Conservation (phyloP, 2,329 filamentous ascomycete species). For the Cercospora canescens region DNA sequence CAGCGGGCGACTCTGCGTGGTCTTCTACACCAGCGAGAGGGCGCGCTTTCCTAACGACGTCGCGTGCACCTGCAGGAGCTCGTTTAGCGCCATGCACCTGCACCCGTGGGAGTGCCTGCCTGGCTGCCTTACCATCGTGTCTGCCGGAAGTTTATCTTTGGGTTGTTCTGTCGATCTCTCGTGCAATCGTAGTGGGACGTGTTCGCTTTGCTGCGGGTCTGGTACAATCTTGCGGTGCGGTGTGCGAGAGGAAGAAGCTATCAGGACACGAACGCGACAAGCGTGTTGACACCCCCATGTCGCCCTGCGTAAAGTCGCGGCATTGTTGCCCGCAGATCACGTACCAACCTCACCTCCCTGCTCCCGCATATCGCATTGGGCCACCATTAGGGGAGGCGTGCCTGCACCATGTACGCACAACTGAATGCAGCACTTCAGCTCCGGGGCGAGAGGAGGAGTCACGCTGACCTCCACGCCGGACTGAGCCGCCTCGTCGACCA, state of each 20-base stretch:
- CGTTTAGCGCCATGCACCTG: not conserved
- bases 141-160: not conserved
- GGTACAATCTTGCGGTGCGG: not conserved
- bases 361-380: conserved; percentile 1
- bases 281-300: not conserved
- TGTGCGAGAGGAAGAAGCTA: not conserved
- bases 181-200: not conserved
- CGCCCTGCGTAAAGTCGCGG: conserved; percentile 1
- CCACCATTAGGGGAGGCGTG: not conserved
- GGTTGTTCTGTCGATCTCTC: not conserved
- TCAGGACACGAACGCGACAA: not conserved
- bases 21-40: not conserved
- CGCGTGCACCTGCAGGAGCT: not conserved
- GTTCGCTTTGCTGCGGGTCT: not conserved
- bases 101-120: not conserved
- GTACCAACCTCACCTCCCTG: not conserved
- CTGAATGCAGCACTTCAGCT: not conserved
- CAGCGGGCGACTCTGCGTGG: not conserved
- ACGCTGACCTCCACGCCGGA: too few relatives aligned
- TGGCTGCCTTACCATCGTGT: not conserved
- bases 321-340: not conserved
- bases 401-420: not conserved
- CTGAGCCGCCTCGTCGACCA: not conserved
- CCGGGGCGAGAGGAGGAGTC: too few relatives aligned
- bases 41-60: not conserved